Evolutionary conservation across 192 early-diverging fungal genomes (phyloP).

Genomic region (Backusella tuberculispora): DNA sequence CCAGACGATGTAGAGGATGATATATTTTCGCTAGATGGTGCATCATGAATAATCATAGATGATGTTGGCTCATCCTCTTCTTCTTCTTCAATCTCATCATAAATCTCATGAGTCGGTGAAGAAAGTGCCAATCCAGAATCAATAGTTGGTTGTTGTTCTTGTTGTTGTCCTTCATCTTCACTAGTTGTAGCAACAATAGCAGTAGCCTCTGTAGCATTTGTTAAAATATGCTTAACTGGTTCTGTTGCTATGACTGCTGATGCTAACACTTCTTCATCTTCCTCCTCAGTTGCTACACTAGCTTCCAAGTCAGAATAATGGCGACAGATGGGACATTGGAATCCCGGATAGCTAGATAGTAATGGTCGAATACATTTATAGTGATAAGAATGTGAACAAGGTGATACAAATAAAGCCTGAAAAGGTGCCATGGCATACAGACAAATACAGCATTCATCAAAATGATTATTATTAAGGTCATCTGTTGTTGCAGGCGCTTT

Average conservation of each 20-base stretch:
- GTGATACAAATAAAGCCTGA: conserved; percentile 84
- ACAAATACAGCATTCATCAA: conserved; percentile 81
- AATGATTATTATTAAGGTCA: conserved; percentile 20
- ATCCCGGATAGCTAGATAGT: conserved; percentile 58
- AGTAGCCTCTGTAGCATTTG: not conserved
- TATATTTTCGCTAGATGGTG: not conserved
- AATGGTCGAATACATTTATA: conserved; percentile 83
- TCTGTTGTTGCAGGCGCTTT: not conserved
- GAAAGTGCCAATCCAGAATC: conserved; percentile 13
- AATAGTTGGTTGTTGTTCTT: not conserved
- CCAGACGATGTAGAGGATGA: conserved; percentile 5
- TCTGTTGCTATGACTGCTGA: not conserved
- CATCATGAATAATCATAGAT: conserved; percentile 1
- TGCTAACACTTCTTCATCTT: conserved; percentile 16
- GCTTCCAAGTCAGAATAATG: conserved; percentile 82
- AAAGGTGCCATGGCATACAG: conserved; percentile 72
- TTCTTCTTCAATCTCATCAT: not conserved
- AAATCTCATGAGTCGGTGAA: not conserved
- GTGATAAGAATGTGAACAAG: conserved; percentile 86
- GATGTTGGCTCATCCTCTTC: not conserved
- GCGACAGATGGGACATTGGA: conserved; percentile 83
- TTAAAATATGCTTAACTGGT: not conserved
- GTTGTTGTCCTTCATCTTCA: not conserved
- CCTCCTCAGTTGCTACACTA: conserved; percentile 54
- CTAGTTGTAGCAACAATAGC: not conserved